Base-by-base conservation (phyloP, 345 rosid species). In the Melaleuca quinquenervia region DNA sequence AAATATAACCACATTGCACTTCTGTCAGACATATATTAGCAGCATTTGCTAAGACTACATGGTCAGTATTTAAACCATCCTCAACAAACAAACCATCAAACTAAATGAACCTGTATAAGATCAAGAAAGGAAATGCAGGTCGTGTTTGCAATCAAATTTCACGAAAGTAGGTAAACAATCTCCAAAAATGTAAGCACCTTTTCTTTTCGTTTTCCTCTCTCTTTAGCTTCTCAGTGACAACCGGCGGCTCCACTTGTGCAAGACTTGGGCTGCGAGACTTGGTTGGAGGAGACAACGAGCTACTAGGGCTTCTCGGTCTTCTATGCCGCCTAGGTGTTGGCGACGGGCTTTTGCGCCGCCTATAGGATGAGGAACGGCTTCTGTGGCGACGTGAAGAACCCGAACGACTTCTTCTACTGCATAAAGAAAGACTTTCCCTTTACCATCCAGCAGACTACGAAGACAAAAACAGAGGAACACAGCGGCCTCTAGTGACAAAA, bases 261-360 rank as follows among this genome's bases (percentile, higher is more conserved):
- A 60, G 86, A 82, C 87, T 86, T 10, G 90, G 89, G 85, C 89
- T 90, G 54, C 60, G 86, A 84, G 94, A 75, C 84, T 84, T 86
- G 83, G 93, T 85, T 4, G 90, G 82, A 27, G 94, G 93, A 89
- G 96, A 95, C 58, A 88, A 50, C 6, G 96, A 92, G 45, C 84
- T 90, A 52, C 89, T 90, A 75, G 86, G 87, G 86, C 92, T 91
- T 51, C 86, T 78, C 50, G 84, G 94, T 18, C 91, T 89, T 64
- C 91, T 88, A 83, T 85, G 94, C 82, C 90, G 91, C 89, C 93
- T 90, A 2, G 92, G 93, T 27, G 90, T 82, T 10, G 96, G 96
- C 85, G 98, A 95, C 26, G 87, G 93, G 44, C 91, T 94, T 85
- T 91, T 93, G 56, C 93, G 95, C 86, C 92, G 93, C 88, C 96